These are phyloP conservation scores for Talaromyces sp. DNA, from an alignment of 2,329 filamentous ascomycete species.

Conservation along the genomic window DNA sequence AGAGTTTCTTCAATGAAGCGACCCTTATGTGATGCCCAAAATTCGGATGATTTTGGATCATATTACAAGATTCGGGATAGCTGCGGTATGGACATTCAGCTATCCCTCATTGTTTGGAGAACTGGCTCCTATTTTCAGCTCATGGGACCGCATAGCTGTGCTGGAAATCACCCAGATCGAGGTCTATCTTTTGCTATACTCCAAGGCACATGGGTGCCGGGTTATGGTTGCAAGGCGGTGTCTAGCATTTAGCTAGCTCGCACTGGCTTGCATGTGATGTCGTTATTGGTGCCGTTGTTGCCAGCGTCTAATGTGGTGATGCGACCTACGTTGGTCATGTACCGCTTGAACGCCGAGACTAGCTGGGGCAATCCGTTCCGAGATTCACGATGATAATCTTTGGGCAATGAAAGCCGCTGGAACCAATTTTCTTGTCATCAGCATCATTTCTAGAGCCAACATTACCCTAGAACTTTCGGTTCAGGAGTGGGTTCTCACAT, in stretches of 20 bases:
- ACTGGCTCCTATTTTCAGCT: slow-evolving; percentile 42
- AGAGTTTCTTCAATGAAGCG: neutral
- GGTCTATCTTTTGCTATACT: slow-evolving; percentile 52
- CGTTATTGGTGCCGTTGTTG: slow-evolving; percentile 58
- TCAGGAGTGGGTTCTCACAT: slow-evolving; percentile 43
- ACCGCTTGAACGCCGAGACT: slow-evolving; percentile 46
- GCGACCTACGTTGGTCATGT: slow-evolving; percentile 53
- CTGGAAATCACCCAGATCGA: slow-evolving; percentile 58
- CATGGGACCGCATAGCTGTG: slow-evolving; percentile 47
- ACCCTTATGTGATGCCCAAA: neutral
- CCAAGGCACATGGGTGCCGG: slow-evolving; percentile 52
- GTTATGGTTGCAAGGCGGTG: slow-evolving; percentile 62
- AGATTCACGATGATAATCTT: slow-evolving; percentile 52
- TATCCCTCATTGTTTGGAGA: slow-evolving; percentile 35
- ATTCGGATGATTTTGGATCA: neutral
- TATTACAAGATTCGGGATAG: neutral
- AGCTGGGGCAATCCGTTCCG: slow-evolving; percentile 37
- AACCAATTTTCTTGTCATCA: slow-evolving; percentile 57
- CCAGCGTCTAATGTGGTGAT: slow-evolving; percentile 49
- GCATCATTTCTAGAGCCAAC: slow-evolving; percentile 50
- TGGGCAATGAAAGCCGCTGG: slow-evolving; percentile 60
- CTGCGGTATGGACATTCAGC: neutral
- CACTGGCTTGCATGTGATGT: slow-evolving; percentile 58
- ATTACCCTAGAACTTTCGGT: slow-evolving; percentile 40
- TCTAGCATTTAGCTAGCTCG: slow-evolving; percentile 56